These are phyloP conservation scores for Cenococcum geophilum DNA, from an alignment of 495 filamentous ascomycete genomes.

Conservation along the genomic window DNA sequence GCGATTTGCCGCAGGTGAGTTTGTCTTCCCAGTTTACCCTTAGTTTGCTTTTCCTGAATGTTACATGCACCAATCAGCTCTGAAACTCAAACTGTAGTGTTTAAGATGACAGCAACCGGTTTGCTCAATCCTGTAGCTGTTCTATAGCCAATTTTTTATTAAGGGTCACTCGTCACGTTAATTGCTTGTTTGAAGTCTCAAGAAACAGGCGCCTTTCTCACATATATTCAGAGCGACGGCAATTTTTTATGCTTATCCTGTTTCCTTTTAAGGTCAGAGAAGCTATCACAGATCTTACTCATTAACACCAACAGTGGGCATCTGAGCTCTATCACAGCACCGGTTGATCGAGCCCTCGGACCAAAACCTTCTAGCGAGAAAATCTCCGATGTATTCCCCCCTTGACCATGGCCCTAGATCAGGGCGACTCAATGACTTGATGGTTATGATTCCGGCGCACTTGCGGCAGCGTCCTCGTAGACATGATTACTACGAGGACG, in stretches of 20 bases:
- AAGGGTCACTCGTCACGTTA: background rate
- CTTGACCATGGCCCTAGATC: no score
- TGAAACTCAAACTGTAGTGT: background rate
- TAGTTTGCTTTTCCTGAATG: background rate
- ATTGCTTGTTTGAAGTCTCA: background rate
- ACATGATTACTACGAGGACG: no score
- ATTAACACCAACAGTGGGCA: no score
- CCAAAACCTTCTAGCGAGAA: no score
- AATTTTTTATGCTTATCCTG: background rate
- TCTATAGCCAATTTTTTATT: background rate
- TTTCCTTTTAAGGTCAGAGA: background rate
- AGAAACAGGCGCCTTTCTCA: no score
- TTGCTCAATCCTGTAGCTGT: background rate
- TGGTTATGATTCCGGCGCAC: no score
- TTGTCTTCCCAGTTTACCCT: background rate
- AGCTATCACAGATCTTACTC: no score
- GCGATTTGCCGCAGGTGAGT: background rate
- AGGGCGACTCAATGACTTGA: no score
- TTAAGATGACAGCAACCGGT: background rate
- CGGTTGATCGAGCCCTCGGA: no score
- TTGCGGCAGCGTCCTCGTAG: no score
- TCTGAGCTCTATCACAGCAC: no score
- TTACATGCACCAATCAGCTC: background rate
- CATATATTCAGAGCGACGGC: background rate
- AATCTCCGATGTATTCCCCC: no score